These are phyloP conservation scores for Conidiobolus incongruus DNA, from an alignment of 371 early-diverging fungal species.

Conservation along the genomic window DNA sequence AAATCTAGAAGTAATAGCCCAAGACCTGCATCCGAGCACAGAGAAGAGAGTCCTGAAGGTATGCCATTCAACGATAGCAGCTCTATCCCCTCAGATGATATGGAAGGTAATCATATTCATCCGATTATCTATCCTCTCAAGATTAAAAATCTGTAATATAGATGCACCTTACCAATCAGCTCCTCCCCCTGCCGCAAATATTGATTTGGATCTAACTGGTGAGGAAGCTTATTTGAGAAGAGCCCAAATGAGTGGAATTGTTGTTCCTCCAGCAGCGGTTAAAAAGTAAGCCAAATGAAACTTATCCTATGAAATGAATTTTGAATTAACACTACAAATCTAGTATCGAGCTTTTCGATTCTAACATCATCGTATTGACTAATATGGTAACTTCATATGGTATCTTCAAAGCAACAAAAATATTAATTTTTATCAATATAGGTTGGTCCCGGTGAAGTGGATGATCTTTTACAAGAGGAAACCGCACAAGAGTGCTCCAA, in stretches of 20 bases:
- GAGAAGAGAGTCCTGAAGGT: too few relatives aligned
- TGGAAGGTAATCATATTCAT: neutral
- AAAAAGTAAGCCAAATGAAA: neutral
- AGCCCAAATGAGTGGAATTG: conserved; percentile 20
- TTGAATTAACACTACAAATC: neutral
- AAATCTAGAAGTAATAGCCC: neutral
- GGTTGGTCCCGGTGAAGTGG: conserved; percentile 47
- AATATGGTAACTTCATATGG: conserved; percentile 12
- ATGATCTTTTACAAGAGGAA: conserved; percentile 45
- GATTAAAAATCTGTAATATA: conserved; percentile 3
- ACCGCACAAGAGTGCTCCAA: conserved; percentile 51
- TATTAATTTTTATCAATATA: conserved; percentile 1
- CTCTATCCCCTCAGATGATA: neutral
- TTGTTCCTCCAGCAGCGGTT: too few relatives aligned
- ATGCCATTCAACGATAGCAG: neutral
- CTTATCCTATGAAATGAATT: neutral
- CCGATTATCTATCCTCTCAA: neutral
- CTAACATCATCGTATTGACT: conserved; percentile 15
- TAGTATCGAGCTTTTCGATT: neutral
- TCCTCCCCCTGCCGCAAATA: conserved; percentile 4
- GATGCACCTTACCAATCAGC: neutral
- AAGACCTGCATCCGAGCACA: neutral
- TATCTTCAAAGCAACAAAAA: neutral
- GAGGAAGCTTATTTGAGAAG: conserved; percentile 50
- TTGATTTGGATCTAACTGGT: conserved; percentile 24